phyloP scores from a whole-genome alignment of 148 eudicot species.

The Talinum fruticosum region DNA sequence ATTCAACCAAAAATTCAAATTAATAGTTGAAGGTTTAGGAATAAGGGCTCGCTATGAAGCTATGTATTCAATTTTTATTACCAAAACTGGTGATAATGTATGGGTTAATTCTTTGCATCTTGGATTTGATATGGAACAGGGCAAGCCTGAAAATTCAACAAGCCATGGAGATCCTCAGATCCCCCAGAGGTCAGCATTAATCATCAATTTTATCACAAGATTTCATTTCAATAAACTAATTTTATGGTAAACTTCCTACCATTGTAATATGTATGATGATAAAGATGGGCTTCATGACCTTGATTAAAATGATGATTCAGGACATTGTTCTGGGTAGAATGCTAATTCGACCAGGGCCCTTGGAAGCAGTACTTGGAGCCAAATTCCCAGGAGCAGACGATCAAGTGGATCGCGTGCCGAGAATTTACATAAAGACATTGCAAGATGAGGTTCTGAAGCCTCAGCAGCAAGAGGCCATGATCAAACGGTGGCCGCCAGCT shows the following conservation, averaged over 20 bases:
- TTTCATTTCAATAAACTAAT: too few relatives aligned
- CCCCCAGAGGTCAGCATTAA: too few relatives aligned
- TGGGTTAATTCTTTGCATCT: too few relatives aligned
- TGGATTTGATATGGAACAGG: background rate
- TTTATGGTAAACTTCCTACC: too few relatives aligned
- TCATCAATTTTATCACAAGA: too few relatives aligned
- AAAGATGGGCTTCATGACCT: background rate
- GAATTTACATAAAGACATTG: conserved; percentile 24
- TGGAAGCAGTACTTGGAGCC: background rate
- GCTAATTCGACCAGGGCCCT: conserved; percentile 8
- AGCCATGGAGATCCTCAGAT: too few relatives aligned
- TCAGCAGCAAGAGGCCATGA: conserved; percentile 23
- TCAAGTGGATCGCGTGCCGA: background rate
- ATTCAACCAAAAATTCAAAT: too few relatives aligned
- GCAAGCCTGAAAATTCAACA: background rate
- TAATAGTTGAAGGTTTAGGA: too few relatives aligned
- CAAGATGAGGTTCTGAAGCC: conserved; percentile 9
- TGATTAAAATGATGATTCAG: background rate
- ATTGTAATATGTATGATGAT: background rate
- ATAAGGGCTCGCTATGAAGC: too few relatives aligned
- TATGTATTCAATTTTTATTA: too few relatives aligned
- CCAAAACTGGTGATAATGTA: too few relatives aligned
- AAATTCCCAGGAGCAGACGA: background rate
- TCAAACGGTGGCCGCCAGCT: conserved; percentile 28
- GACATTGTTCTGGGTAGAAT: background rate